A percentile compares a stretch with the other conserved stretches of the same genome.
phyloP scores from a whole-genome alignment of 2,329 filamentous ascomycete species.

The Alternaria rosae region DNA sequence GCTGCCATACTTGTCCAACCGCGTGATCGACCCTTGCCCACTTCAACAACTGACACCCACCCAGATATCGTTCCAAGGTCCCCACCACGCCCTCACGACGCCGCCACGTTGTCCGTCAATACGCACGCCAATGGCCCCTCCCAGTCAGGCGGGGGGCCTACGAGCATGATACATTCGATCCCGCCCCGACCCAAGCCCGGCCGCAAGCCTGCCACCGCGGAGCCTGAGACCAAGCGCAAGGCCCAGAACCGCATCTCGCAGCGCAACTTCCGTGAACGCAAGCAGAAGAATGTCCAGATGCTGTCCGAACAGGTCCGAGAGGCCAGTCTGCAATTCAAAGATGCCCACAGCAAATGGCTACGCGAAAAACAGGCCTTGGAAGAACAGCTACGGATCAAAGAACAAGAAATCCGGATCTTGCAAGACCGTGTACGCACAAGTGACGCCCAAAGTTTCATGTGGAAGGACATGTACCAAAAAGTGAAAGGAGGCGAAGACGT shows the following conservation, averaged over 20 bases:
- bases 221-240: slow-evolving; percentile 90
- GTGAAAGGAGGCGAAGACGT: neutral
- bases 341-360: slow-evolving; percentile 1
- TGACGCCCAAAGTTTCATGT: neutral
- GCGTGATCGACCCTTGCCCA: neutral
- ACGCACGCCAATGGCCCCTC: slow-evolving; percentile 33
- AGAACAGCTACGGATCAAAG: neutral
- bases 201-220: slow-evolving; percentile 91
- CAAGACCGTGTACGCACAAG: neutral
- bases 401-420: neutral
- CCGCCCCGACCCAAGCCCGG: slow-evolving; percentile 69
- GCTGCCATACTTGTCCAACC: slow-evolving; percentile 1
- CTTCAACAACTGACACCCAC: slow-evolving; percentile 14
- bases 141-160: slow-evolving; percentile 48
- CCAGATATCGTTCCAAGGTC: slow-evolving; percentile 18
- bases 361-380: neutral
- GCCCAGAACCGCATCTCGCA: slow-evolving; percentile 94
- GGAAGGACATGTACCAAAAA: neutral
- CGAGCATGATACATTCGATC: slow-evolving; percentile 47
- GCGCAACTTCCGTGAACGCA: slow-evolving; percentile 85
- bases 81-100: slow-evolving; percentile 10
- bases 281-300: slow-evolving; percentile 75
- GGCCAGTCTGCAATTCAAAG: slow-evolving; percentile 19
- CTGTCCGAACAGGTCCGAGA: slow-evolving; percentile 55
- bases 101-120: slow-evolving; percentile 39